Conservation (phyloP, 148 eudicot species). For the Silene conica region DNA sequence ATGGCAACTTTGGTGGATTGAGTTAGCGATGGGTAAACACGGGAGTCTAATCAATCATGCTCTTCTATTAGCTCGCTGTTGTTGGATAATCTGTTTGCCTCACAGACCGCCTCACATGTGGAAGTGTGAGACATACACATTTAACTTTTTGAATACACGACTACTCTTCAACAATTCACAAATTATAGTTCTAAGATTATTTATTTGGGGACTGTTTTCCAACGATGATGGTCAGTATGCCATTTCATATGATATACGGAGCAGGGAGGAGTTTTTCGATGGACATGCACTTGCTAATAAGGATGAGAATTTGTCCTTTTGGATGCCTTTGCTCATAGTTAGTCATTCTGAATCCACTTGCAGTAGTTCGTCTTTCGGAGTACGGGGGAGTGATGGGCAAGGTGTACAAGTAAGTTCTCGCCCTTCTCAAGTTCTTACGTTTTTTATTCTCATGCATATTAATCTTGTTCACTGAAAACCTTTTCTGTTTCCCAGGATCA, state of each 20-base stretch:
- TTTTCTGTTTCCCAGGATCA: slow-evolving; percentile 17
- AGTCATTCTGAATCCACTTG: slow-evolving; percentile 12
- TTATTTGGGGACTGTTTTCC: slow-evolving; percentile 67
- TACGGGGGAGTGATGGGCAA: slow-evolving; percentile 10
- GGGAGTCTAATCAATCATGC: no score
- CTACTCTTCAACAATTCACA: no score
- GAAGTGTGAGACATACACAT: no score
- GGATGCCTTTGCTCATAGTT: slow-evolving; percentile 97
- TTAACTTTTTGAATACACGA: no score
- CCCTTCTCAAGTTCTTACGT: background rate
- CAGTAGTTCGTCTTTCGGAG: background rate
- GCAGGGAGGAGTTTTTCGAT: slow-evolving; percentile 35
- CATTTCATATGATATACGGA: slow-evolving; percentile 33
- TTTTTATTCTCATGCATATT: slow-evolving; percentile 3
- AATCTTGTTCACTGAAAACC: slow-evolving; percentile 8
- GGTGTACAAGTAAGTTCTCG: slow-evolving; percentile 23
- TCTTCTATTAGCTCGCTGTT: no score
- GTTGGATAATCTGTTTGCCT: no score
- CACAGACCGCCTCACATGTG: no score
- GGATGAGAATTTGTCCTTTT: slow-evolving; percentile 63
- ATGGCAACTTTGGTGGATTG: no score
- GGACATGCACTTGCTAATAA: slow-evolving; percentile 39
- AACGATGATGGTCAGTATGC: slow-evolving; percentile 48
- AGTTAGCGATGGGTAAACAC: no score
- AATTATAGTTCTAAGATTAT: no score